These are phyloP conservation scores for Ophiostoma perfectum DNA, from an alignment of 2,329 filamentous ascomycete species.

Conservation along the genomic window DNA sequence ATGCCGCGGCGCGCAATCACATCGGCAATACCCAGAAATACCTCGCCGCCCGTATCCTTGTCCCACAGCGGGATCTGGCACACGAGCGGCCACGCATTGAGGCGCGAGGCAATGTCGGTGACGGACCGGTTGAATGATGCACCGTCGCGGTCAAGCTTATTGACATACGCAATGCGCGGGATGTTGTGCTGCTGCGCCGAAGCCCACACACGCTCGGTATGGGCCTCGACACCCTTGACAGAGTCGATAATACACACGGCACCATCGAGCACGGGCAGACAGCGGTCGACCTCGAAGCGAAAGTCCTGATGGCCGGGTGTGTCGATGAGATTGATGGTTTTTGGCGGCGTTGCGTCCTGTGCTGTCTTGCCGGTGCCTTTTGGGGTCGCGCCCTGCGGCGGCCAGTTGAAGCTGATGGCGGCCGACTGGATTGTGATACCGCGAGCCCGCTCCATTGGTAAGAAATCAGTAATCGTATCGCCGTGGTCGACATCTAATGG, in stretches of 20 bases:
- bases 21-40: conserved; percentile 77
- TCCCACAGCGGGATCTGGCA: conserved; percentile 96
- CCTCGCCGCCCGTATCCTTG: conserved; percentile 69
- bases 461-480: conserved; percentile 93
- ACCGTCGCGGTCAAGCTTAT: conserved; percentile 79
- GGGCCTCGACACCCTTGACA: conserved; percentile 68
- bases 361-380: conserved; percentile 34
- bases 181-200: conserved; percentile 83
- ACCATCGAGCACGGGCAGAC: conserved; percentile 47
- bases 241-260: conserved; percentile 37
- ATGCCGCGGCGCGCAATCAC: conserved; percentile 70
- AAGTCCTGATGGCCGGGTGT: conserved; percentile 97
- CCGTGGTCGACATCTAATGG: conserved; percentile 80
- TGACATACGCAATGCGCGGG: conserved; percentile 74
- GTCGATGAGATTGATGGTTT: conserved; percentile 77
- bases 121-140: conserved; percentile 80
- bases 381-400: conserved; percentile 38
- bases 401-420: conserved; percentile 93
- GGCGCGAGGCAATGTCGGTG: conserved; percentile 71
- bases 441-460: conserved; percentile 83
- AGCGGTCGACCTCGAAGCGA: conserved; percentile 90
- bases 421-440: conserved; percentile 98
- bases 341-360: conserved; percentile 48
- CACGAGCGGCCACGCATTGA: conserved; percentile 80
- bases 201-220: conserved; percentile 93